A percentile compares a stretch with the other conserved stretches of the same genome.
phyloP scores from a whole-genome alignment of 805 yeast genomes.

The Wickerhamiella allomyrinae region DNA sequence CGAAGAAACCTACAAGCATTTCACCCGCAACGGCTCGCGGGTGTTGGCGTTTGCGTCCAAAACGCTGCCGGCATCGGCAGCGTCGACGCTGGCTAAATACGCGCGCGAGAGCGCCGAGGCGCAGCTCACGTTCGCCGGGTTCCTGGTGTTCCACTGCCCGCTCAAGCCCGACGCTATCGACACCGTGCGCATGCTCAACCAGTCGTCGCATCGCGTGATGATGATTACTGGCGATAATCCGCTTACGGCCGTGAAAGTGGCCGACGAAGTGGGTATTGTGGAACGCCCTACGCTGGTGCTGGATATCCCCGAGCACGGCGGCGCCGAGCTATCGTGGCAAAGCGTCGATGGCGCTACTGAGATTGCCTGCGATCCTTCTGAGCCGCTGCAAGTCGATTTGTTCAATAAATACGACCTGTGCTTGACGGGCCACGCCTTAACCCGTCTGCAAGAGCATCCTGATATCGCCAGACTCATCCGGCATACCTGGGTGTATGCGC shows the following conservation, averaged over 20 bases:
- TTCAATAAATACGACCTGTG: slow-evolving; percentile 70
- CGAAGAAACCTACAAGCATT: slow-evolving; percentile 74
- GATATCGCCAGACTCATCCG: slow-evolving; percentile 63
- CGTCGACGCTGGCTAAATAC: slow-evolving; percentile 36
- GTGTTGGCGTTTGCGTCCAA: slow-evolving; percentile 92
- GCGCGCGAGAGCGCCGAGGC: slow-evolving; percentile 67
- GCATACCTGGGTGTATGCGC: slow-evolving; percentile 93
- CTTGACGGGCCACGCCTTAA: slow-evolving; percentile 82
- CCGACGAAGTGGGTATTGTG: slow-evolving; percentile 79
- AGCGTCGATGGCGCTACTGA: slow-evolving; percentile 62
- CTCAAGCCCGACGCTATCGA: slow-evolving; percentile 86
- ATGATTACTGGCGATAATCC: slow-evolving; percentile 99
- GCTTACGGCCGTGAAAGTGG: slow-evolving; percentile 94
- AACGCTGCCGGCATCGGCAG: slow-evolving; percentile 36
- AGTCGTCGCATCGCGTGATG: slow-evolving; percentile 85
- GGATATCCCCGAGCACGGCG: slow-evolving; percentile 62
- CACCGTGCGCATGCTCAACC: slow-evolving; percentile 82
- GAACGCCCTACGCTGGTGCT: slow-evolving; percentile 72
- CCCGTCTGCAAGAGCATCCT: slow-evolving; percentile 43
- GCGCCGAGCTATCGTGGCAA: slow-evolving; percentile 63
- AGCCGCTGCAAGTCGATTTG: slow-evolving; percentile 39
- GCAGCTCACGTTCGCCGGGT: slow-evolving; percentile 70
- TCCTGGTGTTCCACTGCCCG: slow-evolving; percentile 94
- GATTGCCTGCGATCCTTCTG: slow-evolving; percentile 50
- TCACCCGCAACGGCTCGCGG: slow-evolving; percentile 91